A percentile compares a stretch with the other conserved stretches of the same genome.
These are phyloP conservation scores for Penicillium crustosum DNA, from an alignment of 2,329 filamentous ascomycete genomes.

Conservation along the genomic window DNA sequence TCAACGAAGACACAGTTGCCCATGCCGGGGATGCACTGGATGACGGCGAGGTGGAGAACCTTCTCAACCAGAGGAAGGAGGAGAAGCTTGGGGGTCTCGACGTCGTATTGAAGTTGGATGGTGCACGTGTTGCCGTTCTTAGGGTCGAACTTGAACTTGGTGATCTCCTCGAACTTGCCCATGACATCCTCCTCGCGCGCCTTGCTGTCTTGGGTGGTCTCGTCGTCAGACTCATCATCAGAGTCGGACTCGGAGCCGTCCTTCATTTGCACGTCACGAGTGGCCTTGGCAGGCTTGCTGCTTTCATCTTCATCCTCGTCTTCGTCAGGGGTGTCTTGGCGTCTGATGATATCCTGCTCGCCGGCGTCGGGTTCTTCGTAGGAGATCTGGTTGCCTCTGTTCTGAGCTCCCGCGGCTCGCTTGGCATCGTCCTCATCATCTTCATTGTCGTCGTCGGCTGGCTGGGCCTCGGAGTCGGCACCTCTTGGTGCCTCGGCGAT, in stretches of 20 bases:
- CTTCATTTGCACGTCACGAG: constrained; percentile 39
- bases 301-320: constrained; percentile 53
- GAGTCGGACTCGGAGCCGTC: constrained; percentile 30
- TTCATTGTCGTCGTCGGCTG: constrained; percentile 68
- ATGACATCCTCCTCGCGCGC: constrained; percentile 65
- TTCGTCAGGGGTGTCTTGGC: constrained; percentile 59
- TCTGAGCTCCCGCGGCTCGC: constrained; percentile 61
- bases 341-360: constrained; percentile 74
- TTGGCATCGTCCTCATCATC: constrained; percentile 73
- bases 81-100: constrained; percentile 80
- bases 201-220: constrained; percentile 42
- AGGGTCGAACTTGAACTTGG: constrained; percentile 77
- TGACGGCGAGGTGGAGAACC: constrained; percentile 72
- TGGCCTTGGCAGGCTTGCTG: constrained; percentile 25
- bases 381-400: constrained; percentile 77
- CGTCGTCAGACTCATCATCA: constrained; percentile 47
- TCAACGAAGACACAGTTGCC: constrained; percentile 69
- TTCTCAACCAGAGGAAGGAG: constrained; percentile 89
- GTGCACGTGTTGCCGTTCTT: constrained; percentile 70
- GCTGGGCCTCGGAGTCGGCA: constrained; percentile 55
- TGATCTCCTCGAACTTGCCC: constrained; percentile 64
- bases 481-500: constrained; percentile 53
- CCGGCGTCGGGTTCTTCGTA: constrained; percentile 94
- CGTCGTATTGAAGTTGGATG: constrained; percentile 79
- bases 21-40: constrained; percentile 82